These are phyloP conservation scores for Prinsepia uniflora DNA, from an alignment of 306 rosid genomes.

Conservation along the genomic window DNA sequence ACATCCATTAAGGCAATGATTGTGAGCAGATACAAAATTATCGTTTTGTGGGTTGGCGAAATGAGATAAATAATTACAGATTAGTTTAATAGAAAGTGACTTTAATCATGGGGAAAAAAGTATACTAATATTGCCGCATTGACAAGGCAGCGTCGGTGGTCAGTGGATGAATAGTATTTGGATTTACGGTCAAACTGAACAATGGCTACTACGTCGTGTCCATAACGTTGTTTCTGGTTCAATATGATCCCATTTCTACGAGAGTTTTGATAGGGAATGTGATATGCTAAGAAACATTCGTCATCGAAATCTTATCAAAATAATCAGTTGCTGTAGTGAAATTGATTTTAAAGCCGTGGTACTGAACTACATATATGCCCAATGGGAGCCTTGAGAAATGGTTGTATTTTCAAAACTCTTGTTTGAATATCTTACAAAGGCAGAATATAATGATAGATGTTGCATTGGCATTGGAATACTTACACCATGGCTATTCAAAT, in stretches of 20 bases:
- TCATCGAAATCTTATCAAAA: slow-evolving; percentile 27
- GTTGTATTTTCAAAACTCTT: slow-evolving; percentile 1
- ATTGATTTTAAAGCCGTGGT: too few relatives aligned
- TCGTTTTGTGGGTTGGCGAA: background rate
- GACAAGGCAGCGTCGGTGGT: slow-evolving; percentile 15
- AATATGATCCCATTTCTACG: background rate
- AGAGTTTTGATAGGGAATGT: background rate
- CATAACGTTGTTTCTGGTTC: too few relatives aligned
- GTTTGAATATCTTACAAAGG: slow-evolving; percentile 12
- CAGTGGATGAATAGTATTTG: background rate
- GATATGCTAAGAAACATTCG: slow-evolving; percentile 12
- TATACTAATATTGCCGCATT: too few relatives aligned
- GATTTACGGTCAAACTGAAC: slow-evolving; percentile 1
- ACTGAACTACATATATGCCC: slow-evolving; percentile 14
- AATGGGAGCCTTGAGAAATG: slow-evolving; percentile 24
- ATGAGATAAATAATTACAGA: background rate
- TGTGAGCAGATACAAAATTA: background rate
- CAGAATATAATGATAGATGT: too few relatives aligned
- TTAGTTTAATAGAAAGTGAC: background rate
- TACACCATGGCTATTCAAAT: too few relatives aligned
- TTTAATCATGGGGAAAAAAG: background rate
- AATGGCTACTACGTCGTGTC: background rate
- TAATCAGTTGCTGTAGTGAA: slow-evolving; percentile 5
- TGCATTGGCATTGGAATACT: too few relatives aligned
- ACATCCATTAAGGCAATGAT: background rate